Evolutionary conservation across 176 grass and related monocot species (phyloP).

Genomic region (Lolium multiflorum): DNA sequence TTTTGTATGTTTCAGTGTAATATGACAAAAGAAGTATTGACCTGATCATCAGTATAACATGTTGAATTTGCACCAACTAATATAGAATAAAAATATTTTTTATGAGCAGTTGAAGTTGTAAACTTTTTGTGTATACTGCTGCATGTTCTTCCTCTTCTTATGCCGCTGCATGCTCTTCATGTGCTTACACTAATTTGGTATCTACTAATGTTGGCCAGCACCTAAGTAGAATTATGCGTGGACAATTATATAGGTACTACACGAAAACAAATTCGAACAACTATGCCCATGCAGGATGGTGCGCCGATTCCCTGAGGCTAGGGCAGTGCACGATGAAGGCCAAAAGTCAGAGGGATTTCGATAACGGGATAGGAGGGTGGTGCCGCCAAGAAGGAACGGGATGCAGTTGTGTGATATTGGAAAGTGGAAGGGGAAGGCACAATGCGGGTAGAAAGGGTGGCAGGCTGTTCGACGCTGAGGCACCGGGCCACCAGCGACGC

Average conservation of each 20-base stretch:
- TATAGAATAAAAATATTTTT: background rate
- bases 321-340: no score
- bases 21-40: background rate
- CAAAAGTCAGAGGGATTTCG: no score
- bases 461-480: constrained; percentile 49
- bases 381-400: no score
- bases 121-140: background rate
- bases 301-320: no score
- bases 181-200: background rate
- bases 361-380: no score
- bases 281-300: background rate
- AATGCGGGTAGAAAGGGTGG: no score
- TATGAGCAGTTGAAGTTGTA: background rate
- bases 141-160: background rate
- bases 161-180: background rate
- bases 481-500: constrained; percentile 16
- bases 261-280: background rate
- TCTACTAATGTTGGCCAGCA: background rate
- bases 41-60: background rate
- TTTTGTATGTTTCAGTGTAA: background rate
- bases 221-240: background rate
- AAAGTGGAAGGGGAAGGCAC: no score
- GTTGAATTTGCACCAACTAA: background rate
- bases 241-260: background rate
- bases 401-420: no score